Base-by-base conservation (phyloP, 2,329 filamentous ascomycete genomes). In the Ceratocystis cubensis region DNA sequence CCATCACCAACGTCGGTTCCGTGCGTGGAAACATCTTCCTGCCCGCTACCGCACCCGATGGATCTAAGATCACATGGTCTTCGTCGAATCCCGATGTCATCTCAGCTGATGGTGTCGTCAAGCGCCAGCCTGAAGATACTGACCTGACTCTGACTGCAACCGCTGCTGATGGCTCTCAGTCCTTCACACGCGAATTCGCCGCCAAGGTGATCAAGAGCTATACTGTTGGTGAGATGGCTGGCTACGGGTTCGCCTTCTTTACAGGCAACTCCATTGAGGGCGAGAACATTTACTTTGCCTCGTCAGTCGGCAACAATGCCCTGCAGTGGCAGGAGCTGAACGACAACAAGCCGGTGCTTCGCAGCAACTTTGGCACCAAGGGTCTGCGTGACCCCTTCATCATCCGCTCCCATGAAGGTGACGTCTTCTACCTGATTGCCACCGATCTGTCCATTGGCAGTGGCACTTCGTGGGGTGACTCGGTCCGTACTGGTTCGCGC, bases 381-480 rank as follows among this genome's bases (percentile, higher is more conserved):
- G 81, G 81, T 1, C 70, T 82, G 3, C 75, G 81, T 15, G 81
- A 83, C 67, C 81, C 81, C 0, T 82, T 82, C 67, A 72, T 83
- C 57, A 80, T 83, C 25, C 76, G 80, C 13, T 80, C 79, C 0
- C 75, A 72, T 0, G 79, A 82, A 30, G 80, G 80, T 0, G 76
- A 76, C n/a, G 81, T 74, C 3, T 82, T 82, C 67, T 83, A 75
- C 63, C 70, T 83, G 15, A 74, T 83, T 20, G 80, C 80, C 0
- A 83, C 81, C 0, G 80, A 82, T 65, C 73, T 83, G 0, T 81
- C 80, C 0, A 82, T 82, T 63, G 81, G 80, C 0, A 80, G 78
- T 5, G 81, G 81, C 1, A 82, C 80, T 0, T 79, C 78, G 0
- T 83, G 81, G 80, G 75, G 73, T 10, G 75, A 77, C n/a, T 71